A percentile compares a stretch with the other conserved stretches of the same genome.
These are phyloP conservation scores for Coniferiporia sulphurascens DNA, from an alignment of 1,284 basidiomycete species.

Conservation along the genomic window DNA sequence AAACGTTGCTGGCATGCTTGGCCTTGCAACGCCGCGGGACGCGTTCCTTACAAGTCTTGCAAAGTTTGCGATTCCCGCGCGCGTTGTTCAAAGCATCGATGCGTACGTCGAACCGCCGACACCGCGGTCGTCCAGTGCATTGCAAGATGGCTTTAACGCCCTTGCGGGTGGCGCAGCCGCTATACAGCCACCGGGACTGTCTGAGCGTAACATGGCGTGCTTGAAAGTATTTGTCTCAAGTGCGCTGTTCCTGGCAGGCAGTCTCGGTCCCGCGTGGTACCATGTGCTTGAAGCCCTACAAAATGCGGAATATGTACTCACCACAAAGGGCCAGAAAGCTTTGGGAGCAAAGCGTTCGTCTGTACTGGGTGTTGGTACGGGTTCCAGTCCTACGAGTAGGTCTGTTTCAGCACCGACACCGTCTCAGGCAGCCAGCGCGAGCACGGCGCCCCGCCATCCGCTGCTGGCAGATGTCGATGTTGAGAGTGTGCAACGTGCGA, in stretches of 20 bases:
- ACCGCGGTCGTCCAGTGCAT: constrained; percentile 59
- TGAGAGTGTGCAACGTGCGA: constrained; percentile 65
- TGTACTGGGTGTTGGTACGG: constrained; percentile 32
- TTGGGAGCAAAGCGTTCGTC: constrained; percentile 31
- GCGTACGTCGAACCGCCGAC: constrained; percentile 58
- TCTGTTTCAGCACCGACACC: constrained; percentile 28
- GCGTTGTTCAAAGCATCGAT: constrained; percentile 82
- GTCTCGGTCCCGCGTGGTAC: constrained; percentile 87
- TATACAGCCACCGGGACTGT: constrained; percentile 65
- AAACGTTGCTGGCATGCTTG: constrained; percentile 86
- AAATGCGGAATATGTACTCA: constrained; percentile 88
- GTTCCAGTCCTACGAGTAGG: constrained; percentile 30
- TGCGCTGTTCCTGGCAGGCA: constrained; percentile 79
- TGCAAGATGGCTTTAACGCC: constrained; percentile 62
- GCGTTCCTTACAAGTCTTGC: constrained; percentile 86
- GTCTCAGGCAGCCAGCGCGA: not conserved
- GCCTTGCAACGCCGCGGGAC: constrained; percentile 83
- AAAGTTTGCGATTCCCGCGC: constrained; percentile 83
- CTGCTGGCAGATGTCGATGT: constrained; percentile 71
- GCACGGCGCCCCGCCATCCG: constrained; percentile 40
- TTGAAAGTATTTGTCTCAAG: constrained; percentile 79
- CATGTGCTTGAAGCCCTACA: constrained; percentile 86
- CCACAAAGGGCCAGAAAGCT: constrained; percentile 44
- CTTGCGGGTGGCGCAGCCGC: constrained; percentile 22
- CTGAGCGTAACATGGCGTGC: constrained; percentile 87